These are phyloP conservation scores for Striga asiatica DNA, from an alignment of 257 asterid genomes.

Conservation along the genomic window DNA sequence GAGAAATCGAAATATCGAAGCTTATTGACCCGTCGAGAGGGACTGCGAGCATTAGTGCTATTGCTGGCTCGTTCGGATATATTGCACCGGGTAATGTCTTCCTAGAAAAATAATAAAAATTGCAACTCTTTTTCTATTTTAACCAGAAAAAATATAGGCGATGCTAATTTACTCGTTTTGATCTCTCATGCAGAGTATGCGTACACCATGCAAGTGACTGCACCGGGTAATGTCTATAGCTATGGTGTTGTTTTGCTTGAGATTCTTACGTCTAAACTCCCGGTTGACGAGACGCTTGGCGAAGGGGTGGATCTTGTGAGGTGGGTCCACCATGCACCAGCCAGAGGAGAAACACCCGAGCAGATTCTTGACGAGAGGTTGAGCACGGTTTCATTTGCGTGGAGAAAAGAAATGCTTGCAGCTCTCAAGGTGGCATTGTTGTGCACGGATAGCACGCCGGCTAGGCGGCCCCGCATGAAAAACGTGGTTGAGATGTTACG, in stretches of 20 bases:
- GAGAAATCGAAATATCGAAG: slow-evolving; percentile 89
- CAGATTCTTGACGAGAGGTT: slow-evolving; percentile 85
- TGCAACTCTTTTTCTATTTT: no score
- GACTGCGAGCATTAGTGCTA: slow-evolving; percentile 94
- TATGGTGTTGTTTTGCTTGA: slow-evolving; percentile 89
- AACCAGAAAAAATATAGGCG: no score
- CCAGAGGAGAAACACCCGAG: slow-evolving; percentile 92
- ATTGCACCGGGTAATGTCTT: slow-evolving; percentile 79
- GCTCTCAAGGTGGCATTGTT: slow-evolving; percentile 66
- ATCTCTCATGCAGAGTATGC: slow-evolving; percentile 54
- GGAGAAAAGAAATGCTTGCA: slow-evolving; percentile 94
- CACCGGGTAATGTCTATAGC: slow-evolving; percentile 95
- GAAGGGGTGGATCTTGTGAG: slow-evolving; percentile 92
- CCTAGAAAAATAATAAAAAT: no score
- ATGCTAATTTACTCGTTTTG: background rate
- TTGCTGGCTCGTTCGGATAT: slow-evolving; percentile 98
- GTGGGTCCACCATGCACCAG: slow-evolving; percentile 87
- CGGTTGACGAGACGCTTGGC: slow-evolving; percentile 85
- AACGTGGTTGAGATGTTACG: slow-evolving; percentile 77
- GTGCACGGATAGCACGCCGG: slow-evolving; percentile 74
- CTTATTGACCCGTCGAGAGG: slow-evolving; percentile 94
- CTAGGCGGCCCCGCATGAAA: slow-evolving; percentile 82
- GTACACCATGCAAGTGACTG: slow-evolving; percentile 98
- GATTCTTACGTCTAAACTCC: slow-evolving; percentile 67
- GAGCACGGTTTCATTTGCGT: slow-evolving; percentile 78